Evolutionary conservation across 305 asterid species (phyloP), one percentile per base, ranked within the genome.

Genomic region (Solanum aculeatissimum): DNA sequence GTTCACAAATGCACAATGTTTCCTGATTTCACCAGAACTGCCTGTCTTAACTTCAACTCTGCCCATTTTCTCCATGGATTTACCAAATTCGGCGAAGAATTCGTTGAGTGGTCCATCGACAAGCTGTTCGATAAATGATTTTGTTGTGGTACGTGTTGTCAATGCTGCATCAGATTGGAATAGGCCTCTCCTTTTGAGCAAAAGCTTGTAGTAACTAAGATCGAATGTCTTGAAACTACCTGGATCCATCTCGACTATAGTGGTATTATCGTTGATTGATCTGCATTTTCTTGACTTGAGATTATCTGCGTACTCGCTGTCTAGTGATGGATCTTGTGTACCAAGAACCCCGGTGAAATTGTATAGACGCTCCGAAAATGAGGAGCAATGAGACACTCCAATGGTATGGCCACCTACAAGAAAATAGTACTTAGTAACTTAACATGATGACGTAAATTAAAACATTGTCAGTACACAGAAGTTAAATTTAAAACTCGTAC

Each of bases 11-110:
- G 97, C 95, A 91, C 98, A 95, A 10, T 87, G 88, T 81, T 70
- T 93, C 84, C 98, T 83, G 70, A 95, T 91, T 80, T 95, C 93
- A 9, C 98, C 98, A 1, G 85, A 68, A 4, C 91, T 55, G 25
- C 96, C 97, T 0, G 98, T 93, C 53, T 89, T 87, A 1, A 93
- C 98, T 18, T 86, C 90, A 51, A 93, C 80, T 14, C 85, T 85
- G 0, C 95, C 94, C 98, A 95, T 91, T 86, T 95, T 95, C 91
- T 92, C 97, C 98, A 95, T 93, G 1, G 98, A 91, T 14, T 51
- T 35, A 0, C 91, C 94, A 66, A 95, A 95, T 78, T 93, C 93
- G 2, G 82, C 19, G 7, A 18, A 90, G 88, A 95, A 95, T 69
- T 74, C 89, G 9, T 70, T 15, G 3, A 85, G 62, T 4, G 92